Conservation (phyloP, 2,329 filamentous ascomycete genomes). For the Cordyceps fumosorosea region DNA sequence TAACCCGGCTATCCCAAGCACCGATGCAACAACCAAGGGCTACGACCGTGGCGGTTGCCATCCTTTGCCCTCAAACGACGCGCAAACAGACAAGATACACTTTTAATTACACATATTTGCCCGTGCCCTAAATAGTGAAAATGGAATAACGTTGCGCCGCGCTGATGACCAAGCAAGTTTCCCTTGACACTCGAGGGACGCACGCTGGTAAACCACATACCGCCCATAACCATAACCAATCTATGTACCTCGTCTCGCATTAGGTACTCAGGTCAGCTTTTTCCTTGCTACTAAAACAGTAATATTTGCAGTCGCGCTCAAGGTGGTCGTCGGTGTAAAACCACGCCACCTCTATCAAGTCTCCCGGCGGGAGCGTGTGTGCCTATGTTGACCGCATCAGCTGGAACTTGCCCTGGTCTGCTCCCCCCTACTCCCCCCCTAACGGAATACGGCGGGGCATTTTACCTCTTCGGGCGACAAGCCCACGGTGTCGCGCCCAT, state of each 20-base stretch:
- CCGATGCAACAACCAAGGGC: too few relatives aligned
- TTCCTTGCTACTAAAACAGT: not conserved
- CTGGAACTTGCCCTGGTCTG: not conserved
- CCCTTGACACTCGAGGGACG: not conserved
- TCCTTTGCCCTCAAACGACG: too few relatives aligned
- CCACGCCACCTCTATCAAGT: constrained; percentile 2
- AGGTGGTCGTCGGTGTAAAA: constrained; percentile 6
- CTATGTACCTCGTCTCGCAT: too few relatives aligned
- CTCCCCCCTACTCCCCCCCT: too few relatives aligned
- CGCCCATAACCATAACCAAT: too few relatives aligned
- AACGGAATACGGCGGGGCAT: too few relatives aligned
- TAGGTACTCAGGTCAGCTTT: not conserved
- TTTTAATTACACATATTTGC: not conserved
- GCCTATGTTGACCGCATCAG: not conserved
- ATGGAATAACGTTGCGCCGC: not conserved
- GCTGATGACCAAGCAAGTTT: not conserved
- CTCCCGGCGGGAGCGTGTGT: not conserved
- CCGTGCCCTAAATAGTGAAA: not conserved
- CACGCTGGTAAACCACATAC: not conserved
- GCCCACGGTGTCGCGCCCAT: not conserved
- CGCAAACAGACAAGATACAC: not conserved
- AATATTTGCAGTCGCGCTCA: not conserved
- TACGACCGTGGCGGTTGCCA: too few relatives aligned
- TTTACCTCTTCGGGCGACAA: constrained; percentile 4
- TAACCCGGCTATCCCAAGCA: too few relatives aligned